These are phyloP conservation scores for Geranium rotundifolium DNA, from an alignment of 345 rosid species.

Conservation along the genomic window DNA sequence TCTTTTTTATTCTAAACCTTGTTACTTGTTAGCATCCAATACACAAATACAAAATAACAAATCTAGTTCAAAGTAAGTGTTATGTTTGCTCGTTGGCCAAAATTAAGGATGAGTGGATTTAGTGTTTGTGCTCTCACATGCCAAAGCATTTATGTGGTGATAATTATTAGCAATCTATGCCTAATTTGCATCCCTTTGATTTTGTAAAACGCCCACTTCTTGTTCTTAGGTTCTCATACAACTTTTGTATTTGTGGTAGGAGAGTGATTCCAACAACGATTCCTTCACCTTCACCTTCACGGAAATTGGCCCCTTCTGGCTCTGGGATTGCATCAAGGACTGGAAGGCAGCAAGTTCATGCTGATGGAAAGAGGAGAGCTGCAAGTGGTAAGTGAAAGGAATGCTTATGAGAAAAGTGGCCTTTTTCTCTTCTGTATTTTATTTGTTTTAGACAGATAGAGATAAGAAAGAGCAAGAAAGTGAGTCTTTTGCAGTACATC, in stretches of 20 bases:
- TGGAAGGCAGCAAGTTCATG: slow-evolving; percentile 22
- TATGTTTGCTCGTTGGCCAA: no score
- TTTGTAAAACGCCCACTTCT: no score
- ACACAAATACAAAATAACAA: no score
- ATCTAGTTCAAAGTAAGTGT: no score
- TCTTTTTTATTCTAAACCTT: no score
- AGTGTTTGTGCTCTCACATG: no score
- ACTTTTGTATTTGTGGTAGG: slow-evolving; percentile 15
- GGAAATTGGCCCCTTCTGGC: slow-evolving; percentile 33
- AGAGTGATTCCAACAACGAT: slow-evolving; percentile 67
- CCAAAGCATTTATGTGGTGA: no score
- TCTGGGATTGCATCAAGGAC: slow-evolving; percentile 24
- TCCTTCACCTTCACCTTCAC: slow-evolving; percentile 48
- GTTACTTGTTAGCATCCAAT: no score
- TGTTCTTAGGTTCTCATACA: not conserved
- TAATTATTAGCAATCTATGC: no score
- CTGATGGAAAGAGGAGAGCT: slow-evolving; percentile 47
- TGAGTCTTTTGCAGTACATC: not conserved
- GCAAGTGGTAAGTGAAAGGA: slow-evolving; percentile 36
- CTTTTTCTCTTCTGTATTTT: not conserved
- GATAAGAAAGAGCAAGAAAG: not conserved
- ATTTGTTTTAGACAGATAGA: not conserved
- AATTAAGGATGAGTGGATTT: no score
- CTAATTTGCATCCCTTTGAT: not conserved
- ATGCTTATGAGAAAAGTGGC: slow-evolving; percentile 8